Base-by-base conservation (phyloP, 805 yeast species). In the Monosporozyma yasuniensis region DNA sequence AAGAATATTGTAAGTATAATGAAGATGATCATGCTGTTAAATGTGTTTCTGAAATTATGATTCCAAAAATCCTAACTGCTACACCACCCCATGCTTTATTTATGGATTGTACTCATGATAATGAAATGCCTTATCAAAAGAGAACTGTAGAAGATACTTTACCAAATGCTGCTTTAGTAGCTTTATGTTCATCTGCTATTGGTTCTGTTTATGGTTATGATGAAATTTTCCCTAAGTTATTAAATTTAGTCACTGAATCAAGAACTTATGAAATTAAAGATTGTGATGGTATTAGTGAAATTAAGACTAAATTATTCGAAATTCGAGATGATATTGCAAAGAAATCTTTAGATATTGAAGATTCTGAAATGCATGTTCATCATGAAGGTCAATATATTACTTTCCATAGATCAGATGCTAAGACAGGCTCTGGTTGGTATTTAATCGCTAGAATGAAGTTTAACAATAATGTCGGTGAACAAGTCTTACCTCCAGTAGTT, bases 101-200 rank as follows among this genome's bases (percentile, higher is more conserved):
- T 58, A 91, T 93, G 97, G 98, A 93, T 63, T 91, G 97, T 61
- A 90, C 98, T 1, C 99, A 91, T 65, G 99, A 91, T 66, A 91
- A 91, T 62, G 93, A 89, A 68, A 83, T 81, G 19, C 96, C 97
- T 1, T 77, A 75, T 42, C 95, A 91, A 58, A 88, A 85, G 68
- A 79, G 98, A 63, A 89, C 96, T 0, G 84, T 87, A 1, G 96
- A 90, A 62, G 99, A 91, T 61, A 90, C 98, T 0, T 73, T 91
- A 42, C 95, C 97, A 9, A 91, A 85, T 60, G 97, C 97, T 3
- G 99, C 96, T 0, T 72, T 91, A 47, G 97, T 93, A 3, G 83
- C 97, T 0, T 78, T 91, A 64, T 90, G 98, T 60, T 81, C 95
- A 0, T 86, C 95, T 48, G 96, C 97, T 1, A 83, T 89, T 44